Base-by-base conservation (phyloP, 1,284 basidiomycete species). In the Rhodofomes roseus region DNA sequence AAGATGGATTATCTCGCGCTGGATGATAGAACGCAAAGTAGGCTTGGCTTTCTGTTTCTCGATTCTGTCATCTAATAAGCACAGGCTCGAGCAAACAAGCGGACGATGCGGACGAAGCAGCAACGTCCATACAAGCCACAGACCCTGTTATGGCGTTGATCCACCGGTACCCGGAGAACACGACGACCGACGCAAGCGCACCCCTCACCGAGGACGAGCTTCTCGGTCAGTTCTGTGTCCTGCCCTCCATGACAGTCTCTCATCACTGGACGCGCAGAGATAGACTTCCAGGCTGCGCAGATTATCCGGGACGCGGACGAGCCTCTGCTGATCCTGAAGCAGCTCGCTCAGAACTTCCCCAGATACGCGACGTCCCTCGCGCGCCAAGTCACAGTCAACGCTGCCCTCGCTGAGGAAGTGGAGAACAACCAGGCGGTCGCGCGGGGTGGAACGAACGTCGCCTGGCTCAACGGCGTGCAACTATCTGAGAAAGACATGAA, bases 1-100 rank as follows among this genome's bases (percentile, higher is more conserved):
- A 98, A 96, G 76, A 98, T 88, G 77, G 96, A 99, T 71, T 99
- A 99, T 70, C 84, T 98, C 16, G 95, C 92, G 2, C 79, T 98
- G 2, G 95, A 98, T 70, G 95, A 98, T 71, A 79, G 95, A 53
- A 71, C 79, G 20, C 66, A 67, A 57, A 60, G 68, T 60, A 55
- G 37, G 61, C 29, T 40, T 8, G 48, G 57, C 1, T 63, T 54
- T 1, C 12, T 18, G 18, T 34, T 1, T 46, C 44, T 12, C 12
- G 36, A 18, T 20, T 39, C 12, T 51, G 11, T 11, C 36, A n/a
- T 41, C 11, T 22, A 1, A 41, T 44, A 18, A 7, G 18, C 27
- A 20, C 25, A 55, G 56, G 44, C 7, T n/a, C 44, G 8, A 52
- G 23, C 22, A 44, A 31, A 14, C 9, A 40, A 8, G 23, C 22